A percentile compares a stretch with the other conserved stretches of the same genome.
These are phyloP conservation scores for Talaromyces sp. DNA, from an alignment of 2,329 filamentous ascomycete genomes.

Conservation along the genomic window DNA sequence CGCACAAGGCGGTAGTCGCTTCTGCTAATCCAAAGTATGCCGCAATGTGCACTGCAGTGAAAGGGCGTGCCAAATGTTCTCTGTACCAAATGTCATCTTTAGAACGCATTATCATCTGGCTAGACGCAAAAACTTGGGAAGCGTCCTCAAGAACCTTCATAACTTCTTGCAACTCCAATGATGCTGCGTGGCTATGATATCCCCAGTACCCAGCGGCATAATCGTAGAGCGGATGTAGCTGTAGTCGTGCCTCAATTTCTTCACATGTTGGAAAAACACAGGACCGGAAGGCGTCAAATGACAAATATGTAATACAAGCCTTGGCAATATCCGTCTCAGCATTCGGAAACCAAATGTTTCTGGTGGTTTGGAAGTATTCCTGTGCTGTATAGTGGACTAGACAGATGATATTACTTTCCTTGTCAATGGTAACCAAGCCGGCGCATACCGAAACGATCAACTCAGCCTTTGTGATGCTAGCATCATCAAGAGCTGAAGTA, in stretches of 20 bases:
- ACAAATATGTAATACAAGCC: slow-evolving; percentile 19
- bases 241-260: not conserved
- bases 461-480: slow-evolving; percentile 21
- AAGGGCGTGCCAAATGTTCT: not conserved
- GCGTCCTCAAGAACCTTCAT: slow-evolving; percentile 1
- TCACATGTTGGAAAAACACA: not conserved
- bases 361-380: slow-evolving; percentile 22
- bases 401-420: slow-evolving; percentile 23
- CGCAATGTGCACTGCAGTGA: not conserved
- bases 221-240: slow-evolving; percentile 13
- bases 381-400: slow-evolving; percentile 31
- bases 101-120: not conserved
- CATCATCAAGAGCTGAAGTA: not conserved
- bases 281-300: slow-evolving; percentile 14
- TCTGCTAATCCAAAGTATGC: not conserved
- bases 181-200: slow-evolving; percentile 6
- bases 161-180: not conserved
- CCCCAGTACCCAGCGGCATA: slow-evolving; percentile 17
- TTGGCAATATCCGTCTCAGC: slow-evolving; percentile 13
- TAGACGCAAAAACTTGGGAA: not conserved
- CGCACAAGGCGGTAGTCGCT: not conserved
- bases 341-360: slow-evolving; percentile 21
- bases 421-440: slow-evolving; percentile 29
- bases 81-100: not conserved
- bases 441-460: slow-evolving; percentile 23